Base-by-base conservation (phyloP, 2,329 filamentous ascomycete species). In the Talaromyces sp. region DNA sequence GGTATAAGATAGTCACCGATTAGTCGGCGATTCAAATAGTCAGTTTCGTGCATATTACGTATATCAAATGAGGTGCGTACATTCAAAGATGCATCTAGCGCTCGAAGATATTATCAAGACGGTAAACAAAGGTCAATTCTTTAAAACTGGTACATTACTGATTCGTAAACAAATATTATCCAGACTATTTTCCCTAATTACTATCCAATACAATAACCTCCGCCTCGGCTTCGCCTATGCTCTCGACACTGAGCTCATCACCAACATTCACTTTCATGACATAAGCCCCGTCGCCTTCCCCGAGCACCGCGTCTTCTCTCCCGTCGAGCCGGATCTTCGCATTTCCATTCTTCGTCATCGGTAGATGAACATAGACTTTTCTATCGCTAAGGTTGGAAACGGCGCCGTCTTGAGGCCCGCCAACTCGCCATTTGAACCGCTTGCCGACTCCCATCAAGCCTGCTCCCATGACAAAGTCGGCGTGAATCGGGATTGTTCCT, bases 261-360 rank as follows among this genome's bases (percentile, higher is more conserved):
- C 87, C 88, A 10, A 81, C 83, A 67, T 82, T 84, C 11, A 90
- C 81, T 14, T 75, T 75, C 7, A 87, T 86, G 7, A 96, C 78
- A 74, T 90, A 95, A 1, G 89, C 90, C 17, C 90, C 91, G 75
- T 96, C 91, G 0, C 91, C 91, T 75, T 96, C 91, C 0, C 77
- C 79, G 19, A 96, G 72, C 17, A 89, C 78, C 0, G 84, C 84
- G 64, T 89, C 86, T 51, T 89, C 86, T 60, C 86, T 78, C 1
- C 85, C 85, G 69, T 82, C 89, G 67, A 88, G 78, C 65, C 83
- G 83, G 62, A 96, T 85, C 79, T 85, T 90, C 41, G 89, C 83
- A 66, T 86, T 89, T 26, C 89, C 89, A 46, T 81, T 81, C 77
- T 90, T 89, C 0, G 87, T 87, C 89, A 93, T 93, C 19, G 91